Base-by-base conservation (phyloP, 2,329 filamentous ascomycete species). In the Diaporthe citri region DNA sequence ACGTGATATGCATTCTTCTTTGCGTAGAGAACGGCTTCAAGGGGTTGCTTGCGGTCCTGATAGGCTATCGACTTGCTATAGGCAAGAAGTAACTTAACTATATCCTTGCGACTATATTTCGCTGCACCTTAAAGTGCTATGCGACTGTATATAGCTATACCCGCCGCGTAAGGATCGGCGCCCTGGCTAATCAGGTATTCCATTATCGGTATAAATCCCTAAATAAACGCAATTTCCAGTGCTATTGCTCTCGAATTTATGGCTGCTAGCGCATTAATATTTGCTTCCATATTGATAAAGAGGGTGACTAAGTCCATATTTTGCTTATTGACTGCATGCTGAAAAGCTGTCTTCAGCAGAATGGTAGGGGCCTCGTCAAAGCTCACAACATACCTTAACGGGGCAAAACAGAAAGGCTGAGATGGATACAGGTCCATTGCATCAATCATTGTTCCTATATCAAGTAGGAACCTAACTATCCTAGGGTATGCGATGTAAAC, bases 1-100 rank as follows among this genome's bases (percentile, higher is more conserved):
- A 36, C 55, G 1, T 36, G 28, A 2, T 57, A 31, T 7, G 31
- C 31, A 36, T 57, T 57, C 17, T 36, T 57, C 31, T 36, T 9
- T n/a, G 55, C 55, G 9, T 57, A 57, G 4, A 39, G 6, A 17
- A 36, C 4, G 0, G 55, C 55, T 12, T 57, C 1, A 0, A 36
- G 4, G 1, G 13, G 1, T 31, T 57, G 55, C 1, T 57, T 20
- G 20, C 55, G 55, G 55, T 7, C 20, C 4, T 7, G 8, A n/a
- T 36, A 2, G 9, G 9, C 9, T 1, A 1, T 28, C 3, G 2
- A 36, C 22, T 8, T 20, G 55, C 1, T 6, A 2, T n/a, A 9
- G 5, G 9, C 4, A 36, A 57, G 20, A 3, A 57, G 55, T 3
- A 57, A 36, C 4, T 57, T 20, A 3, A 36, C 55, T 36, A n/a